Base-by-base conservation (phyloP, 2,329 filamentous ascomycete species). In the Dothiorella sarmentorum region DNA sequence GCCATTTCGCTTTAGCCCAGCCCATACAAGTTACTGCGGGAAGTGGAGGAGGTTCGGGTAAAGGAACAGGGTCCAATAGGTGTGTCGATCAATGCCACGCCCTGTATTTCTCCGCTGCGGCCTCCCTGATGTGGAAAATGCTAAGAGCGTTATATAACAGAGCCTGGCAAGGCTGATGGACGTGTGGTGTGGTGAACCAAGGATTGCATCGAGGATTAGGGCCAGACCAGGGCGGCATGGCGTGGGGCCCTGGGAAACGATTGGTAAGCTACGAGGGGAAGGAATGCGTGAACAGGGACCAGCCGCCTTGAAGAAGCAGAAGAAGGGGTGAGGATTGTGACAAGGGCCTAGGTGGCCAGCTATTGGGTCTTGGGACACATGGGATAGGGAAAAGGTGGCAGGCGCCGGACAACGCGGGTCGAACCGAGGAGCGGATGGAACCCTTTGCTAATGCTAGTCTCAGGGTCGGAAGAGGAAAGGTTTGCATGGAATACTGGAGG, bases 401-500 rank as follows among this genome's bases (percentile, higher is more conserved):
- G 31, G 20, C 49, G 49, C 49, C 22, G 33, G 35, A 53, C 22
- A 24, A 22, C 22, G 49, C 49, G 49, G 49, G 33, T 53, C 33
- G 49, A 53, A 53, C 49, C 49, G 49, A 53, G 49, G 33, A 37
- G 49, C n/a, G 26, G 31, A 52, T 40, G 20, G 15, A 15, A n/a
- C n/a, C n/a, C n/a, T 4, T 43, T 43, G 20, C n/a, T n/a, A n/a
- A n/a, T 37, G 33, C 37, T 13, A 31, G 20, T 51, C 7, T 51
- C 5, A 17, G 13, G 11, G 26, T 26, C 31, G 20, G 22, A 27
- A 40, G 17, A 18, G 24, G 49, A 53, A 53, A 29, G 2, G n/a
- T n/a, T 38, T 53, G 49, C 49, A 38, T 53, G 24, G 40, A 17
- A n/a, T 20, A 10, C 22, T 38, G n/a, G 17, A 18, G 17, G 33